Percentiles rank a stretch among this genome's conserved stretches.
phyloP scores from a whole-genome alignment of 129 eudicot genomes.

The Saposhnikovia divaricata region DNA sequence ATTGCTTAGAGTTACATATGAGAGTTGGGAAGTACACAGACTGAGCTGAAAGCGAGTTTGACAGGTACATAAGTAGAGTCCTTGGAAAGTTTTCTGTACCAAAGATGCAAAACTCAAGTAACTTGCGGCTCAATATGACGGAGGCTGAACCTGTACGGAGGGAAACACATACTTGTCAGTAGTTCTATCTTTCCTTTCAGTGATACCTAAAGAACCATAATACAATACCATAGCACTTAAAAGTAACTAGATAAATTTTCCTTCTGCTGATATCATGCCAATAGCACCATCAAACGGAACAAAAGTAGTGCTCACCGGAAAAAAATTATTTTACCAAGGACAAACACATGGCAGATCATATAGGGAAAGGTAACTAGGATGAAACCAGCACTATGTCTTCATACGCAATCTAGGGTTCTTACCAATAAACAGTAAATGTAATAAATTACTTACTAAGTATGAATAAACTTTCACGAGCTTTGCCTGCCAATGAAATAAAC shows the following conservation, averaged over 20 bases:
- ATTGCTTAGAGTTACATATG: constrained; percentile 60
- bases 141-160: constrained; percentile 57
- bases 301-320: neutral
- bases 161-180: constrained; percentile 6
- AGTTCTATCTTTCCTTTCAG: neutral
- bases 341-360: neutral
- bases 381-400: neutral
- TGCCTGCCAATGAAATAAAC: neutral
- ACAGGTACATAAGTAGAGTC: constrained; percentile 75
- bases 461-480: neutral
- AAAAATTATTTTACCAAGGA: neutral
- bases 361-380: neutral
- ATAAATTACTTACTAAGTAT: neutral
- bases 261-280: neutral
- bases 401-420: neutral
- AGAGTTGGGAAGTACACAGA: constrained; percentile 76
- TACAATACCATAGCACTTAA: neutral
- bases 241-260: neutral
- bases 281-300: neutral
- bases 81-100: constrained; percentile 90
- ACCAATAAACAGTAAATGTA: neutral
- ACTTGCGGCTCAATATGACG: constrained; percentile 66
- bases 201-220: neutral
- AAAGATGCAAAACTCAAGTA: constrained; percentile 64
- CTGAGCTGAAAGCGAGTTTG: constrained; percentile 66